phyloP scores from a whole-genome alignment of 2,329 filamentous ascomycete genomes.

The Colletotrichum lini region DNA sequence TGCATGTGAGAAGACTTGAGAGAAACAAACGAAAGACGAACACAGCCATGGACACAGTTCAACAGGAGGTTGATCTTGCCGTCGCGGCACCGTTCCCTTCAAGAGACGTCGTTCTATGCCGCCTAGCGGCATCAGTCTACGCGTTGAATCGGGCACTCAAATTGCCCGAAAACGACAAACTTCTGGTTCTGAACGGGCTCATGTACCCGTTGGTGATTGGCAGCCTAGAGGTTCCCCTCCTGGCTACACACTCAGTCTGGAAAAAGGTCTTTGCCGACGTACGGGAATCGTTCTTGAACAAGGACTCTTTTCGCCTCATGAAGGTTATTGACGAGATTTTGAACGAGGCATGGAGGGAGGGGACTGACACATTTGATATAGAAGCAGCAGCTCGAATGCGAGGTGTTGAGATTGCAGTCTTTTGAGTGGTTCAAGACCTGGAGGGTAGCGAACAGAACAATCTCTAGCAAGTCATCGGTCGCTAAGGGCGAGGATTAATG shows the following conservation, averaged over 20 bases:
- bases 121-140: conserved; percentile 46
- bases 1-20: conserved; percentile 43
- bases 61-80: not conserved
- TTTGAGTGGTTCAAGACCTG: conserved; percentile 2
- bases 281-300: conserved; percentile 8
- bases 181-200: conserved; percentile 47
- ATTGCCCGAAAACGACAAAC: conserved; percentile 41
- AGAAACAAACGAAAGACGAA: not conserved
- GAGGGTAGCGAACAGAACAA: too few relatives aligned
- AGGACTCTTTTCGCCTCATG: conserved; percentile 26
- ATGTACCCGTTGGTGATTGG: conserved; percentile 48
- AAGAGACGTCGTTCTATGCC: conserved; percentile 45
- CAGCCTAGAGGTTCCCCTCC: conserved; percentile 45
- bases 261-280: conserved; percentile 36
- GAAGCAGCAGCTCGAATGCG: conserved; percentile 34
- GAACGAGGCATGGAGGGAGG: conserved; percentile 33
- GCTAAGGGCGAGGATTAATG: too few relatives aligned
- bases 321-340: conserved; percentile 27
- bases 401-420: conserved; percentile 40
- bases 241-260: conserved; percentile 42
- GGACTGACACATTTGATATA: conserved; percentile 36
- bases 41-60: not conserved
- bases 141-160: conserved; percentile 42
- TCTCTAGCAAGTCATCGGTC: too few relatives aligned
- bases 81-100: conserved; percentile 1